phyloP scores from a whole-genome alignment of 768 basidiomycete species.

The Omphalotus guepiniiformis region DNA sequence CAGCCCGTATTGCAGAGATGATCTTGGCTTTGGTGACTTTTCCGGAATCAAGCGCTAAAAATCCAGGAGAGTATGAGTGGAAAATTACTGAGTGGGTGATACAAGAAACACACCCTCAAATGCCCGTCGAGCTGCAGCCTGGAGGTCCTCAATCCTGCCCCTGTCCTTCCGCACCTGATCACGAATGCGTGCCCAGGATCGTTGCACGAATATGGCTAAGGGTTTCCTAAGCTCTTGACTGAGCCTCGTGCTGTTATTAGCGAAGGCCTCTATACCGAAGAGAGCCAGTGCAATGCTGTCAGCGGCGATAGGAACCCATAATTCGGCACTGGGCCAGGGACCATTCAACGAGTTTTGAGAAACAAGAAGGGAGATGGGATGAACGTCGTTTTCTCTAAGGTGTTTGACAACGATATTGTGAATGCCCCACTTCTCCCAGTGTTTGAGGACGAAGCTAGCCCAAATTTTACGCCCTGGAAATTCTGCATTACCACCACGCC shows the following conservation, averaged over 20 bases:
- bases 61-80: background rate
- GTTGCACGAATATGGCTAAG: background rate
- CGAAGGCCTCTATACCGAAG: background rate
- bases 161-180: background rate
- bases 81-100: background rate
- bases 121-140: background rate
- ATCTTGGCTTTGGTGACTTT: slow-evolving; percentile 14
- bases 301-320: background rate
- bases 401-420: slow-evolving; percentile 5
- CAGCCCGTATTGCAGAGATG: slow-evolving; percentile 13
- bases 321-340: slow-evolving; percentile 1
- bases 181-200: background rate
- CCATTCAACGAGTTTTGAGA: background rate
- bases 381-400: background rate
- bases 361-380: background rate
- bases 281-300: background rate
- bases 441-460: slow-evolving; percentile 9
- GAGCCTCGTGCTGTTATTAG: background rate
- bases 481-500: background rate
- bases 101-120: slow-evolving; percentile 1
- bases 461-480: slow-evolving; percentile 15
- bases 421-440: slow-evolving; percentile 14
- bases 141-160: background rate
- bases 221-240: background rate
- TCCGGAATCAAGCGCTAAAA: slow-evolving; percentile 15